Base-by-base conservation (phyloP, 2,329 filamentous ascomycete species). In the Neonectria magnoliae region DNA sequence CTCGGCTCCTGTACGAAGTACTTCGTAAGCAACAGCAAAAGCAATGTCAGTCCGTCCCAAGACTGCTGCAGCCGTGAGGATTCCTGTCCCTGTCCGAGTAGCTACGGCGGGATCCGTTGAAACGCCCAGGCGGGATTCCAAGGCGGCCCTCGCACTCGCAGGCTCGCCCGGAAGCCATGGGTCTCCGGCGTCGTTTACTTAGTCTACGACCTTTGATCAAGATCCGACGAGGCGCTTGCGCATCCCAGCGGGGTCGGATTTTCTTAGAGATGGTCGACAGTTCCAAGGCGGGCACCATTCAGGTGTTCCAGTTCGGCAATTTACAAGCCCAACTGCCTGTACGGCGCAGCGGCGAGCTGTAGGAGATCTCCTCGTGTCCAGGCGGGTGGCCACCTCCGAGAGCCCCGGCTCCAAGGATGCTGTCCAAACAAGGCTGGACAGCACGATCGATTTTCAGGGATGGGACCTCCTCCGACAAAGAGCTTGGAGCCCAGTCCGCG, bases 211-310 rank as follows among this genome's bases (percentile, higher is more conserved):
- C 60, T 66, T 71, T 64, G 64, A 74, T 73, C 68, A 71, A 74
- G 69, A 73, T 73, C 64, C 65, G 62, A 71, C 66, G 53, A 72
- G 66, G 60, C 70, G 68, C 70, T 74, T 73, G 72, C 68, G 70
- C 70, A 72, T 67, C 58, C 44, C 45, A 45, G 72, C 68, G 72
- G 72, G 64, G 60, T 56, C 41, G 33, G 51, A 58, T 62, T 52
- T 51, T 48, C 50, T 57, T 66, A 51, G 60, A 50, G 57, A 68
- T 60, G 67, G 52, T 55, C 58, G 62, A 53, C 60, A 36, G 58
- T 63, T 61, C 56, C 64, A 69, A 73, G 68, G 68, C 70, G 66
- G 72, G 70, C 74, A 71, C 67, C 73, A 73, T 73, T 73, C 70
- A 75, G 52, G 71, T 66, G 65, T 66, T 69, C 58, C 48, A 67